phyloP scores from a whole-genome alignment of 257 asterid genomes.

The Echites panduratus region DNA sequence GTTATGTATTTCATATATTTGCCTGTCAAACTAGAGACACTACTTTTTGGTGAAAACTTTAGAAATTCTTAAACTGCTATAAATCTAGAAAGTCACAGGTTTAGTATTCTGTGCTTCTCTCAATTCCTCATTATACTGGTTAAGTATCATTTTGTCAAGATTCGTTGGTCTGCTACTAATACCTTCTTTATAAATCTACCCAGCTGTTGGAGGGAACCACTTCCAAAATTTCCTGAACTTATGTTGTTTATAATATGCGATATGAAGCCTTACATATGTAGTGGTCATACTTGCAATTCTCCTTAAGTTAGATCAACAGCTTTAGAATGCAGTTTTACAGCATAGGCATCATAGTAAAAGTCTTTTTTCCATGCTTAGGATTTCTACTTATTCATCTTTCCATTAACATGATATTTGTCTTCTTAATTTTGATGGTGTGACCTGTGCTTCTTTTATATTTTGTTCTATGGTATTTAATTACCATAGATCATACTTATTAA shows the following conservation, averaged over 20 bases:
- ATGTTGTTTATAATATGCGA: neutral
- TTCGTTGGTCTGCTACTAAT: neutral
- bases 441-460: constrained; percentile 2
- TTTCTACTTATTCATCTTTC: neutral
- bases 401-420: no score
- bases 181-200: neutral
- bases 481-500: neutral
- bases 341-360: neutral
- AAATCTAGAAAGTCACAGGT: neutral
- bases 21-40: neutral
- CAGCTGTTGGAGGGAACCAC: neutral
- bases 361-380: neutral
- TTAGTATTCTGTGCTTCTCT: neutral
- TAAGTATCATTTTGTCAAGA: neutral
- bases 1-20: neutral
- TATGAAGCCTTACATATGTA: neutral
- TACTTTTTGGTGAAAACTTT: neutral
- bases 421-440: neutral
- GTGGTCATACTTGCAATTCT: neutral
- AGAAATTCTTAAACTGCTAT: neutral
- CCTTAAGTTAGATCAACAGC: neutral
- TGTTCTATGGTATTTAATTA: neutral
- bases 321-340: neutral
- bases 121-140: neutral
- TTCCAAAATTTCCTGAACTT: neutral